These are phyloP conservation scores for Chimonanthus praecox DNA, from an alignment of 164 flowering plant species.

Conservation along the genomic window DNA sequence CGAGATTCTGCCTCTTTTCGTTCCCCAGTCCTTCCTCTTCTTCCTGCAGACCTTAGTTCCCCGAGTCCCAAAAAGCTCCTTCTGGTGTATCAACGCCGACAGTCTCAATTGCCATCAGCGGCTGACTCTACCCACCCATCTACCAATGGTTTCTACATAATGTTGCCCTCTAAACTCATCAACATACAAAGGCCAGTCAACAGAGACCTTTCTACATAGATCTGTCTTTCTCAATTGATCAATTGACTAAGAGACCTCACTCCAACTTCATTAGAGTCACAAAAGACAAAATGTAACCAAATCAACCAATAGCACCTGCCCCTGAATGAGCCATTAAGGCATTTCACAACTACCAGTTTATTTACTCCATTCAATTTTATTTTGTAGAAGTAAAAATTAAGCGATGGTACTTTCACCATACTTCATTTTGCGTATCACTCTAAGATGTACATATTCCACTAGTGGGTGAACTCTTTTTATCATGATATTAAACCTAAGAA, in stretches of 20 bases:
- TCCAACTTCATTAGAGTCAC: neutral
- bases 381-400: neutral
- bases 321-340: neutral
- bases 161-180: too few relatives aligned
- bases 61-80: too few relatives aligned
- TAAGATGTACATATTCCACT: neutral
- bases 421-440: neutral
- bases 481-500: neutral
- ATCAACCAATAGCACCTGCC: neutral
- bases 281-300: neutral
- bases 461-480: neutral
- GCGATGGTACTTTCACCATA: neutral
- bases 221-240: too few relatives aligned
- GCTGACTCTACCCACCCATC: too few relatives aligned
- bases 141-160: too few relatives aligned
- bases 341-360: neutral
- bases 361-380: neutral
- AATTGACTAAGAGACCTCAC: neutral
- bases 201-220: too few relatives aligned
- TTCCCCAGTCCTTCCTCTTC: too few relatives aligned
- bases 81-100: too few relatives aligned
- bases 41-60: too few relatives aligned
- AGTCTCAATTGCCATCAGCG: too few relatives aligned
- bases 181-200: too few relatives aligned
- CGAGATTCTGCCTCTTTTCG: too few relatives aligned